A percentile compares a stretch with the other conserved stretches of the same genome.
phyloP scores from a whole-genome alignment of 2,329 filamentous ascomycete species.

The Fusarium avenaceum region DNA sequence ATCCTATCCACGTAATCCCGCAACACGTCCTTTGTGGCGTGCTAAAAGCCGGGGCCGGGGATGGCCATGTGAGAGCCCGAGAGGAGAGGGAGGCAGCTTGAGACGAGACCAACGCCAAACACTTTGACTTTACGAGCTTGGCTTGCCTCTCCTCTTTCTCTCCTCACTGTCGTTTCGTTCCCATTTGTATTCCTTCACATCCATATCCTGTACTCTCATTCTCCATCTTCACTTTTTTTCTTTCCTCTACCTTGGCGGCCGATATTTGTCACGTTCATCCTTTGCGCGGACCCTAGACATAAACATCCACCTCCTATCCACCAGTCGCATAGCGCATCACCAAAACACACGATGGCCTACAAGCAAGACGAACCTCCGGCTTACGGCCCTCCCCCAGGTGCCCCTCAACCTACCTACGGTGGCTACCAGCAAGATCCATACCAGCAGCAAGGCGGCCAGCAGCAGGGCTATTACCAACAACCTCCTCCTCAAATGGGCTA shows the following conservation, averaged over 20 bases:
- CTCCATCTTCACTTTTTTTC: conserved; percentile 1
- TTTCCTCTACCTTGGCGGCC: neutral
- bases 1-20: conserved; percentile 47
- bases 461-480: conserved; percentile 49
- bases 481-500: conserved; percentile 52
- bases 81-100: conserved; percentile 36
- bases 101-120: conserved; percentile 33
- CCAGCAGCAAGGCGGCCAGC: conserved; percentile 45
- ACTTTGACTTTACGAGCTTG: conserved; percentile 23
- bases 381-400: conserved; percentile 57
- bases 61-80: conserved; percentile 45
- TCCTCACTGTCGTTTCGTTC: conserved; percentile 22
- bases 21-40: conserved; percentile 47
- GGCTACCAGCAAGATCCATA: conserved; percentile 55
- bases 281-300: conserved; percentile 9
- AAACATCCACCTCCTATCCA: conserved; percentile 13
- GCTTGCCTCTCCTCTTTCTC: conserved; percentile 28
- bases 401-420: conserved; percentile 61
- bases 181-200: conserved; percentile 32
- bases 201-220: conserved; percentile 9
- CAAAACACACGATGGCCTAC: conserved; percentile 46
- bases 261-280: conserved; percentile 9
- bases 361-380: conserved; percentile 66
- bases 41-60: conserved; percentile 2
- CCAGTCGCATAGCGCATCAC: conserved; percentile 10